Evolutionary conservation across 768 basidiomycete genomes (phyloP).

Genomic region (Amyloporia xantha): DNA sequence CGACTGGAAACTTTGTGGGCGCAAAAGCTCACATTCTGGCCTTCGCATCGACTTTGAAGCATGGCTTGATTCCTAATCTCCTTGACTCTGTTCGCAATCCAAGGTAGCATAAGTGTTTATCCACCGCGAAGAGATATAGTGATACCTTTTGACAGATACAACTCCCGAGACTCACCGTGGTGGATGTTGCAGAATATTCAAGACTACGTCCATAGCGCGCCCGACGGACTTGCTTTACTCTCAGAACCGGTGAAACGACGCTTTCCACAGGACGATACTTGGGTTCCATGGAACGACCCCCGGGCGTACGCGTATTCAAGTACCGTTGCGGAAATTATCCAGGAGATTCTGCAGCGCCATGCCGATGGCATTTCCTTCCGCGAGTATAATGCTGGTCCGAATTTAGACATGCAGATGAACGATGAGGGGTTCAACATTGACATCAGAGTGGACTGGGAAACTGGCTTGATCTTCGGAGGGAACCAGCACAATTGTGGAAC

Average conservation of each 20-base stretch:
- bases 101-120: conserved; percentile 39
- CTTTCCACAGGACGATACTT: conserved; percentile 90
- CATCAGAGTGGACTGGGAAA: conserved; percentile 93
- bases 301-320: conserved; percentile 76
- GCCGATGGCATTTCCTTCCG: conserved; percentile 89
- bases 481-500: conserved; percentile 84
- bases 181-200: conserved; percentile 99
- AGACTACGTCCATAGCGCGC: conserved; percentile 80
- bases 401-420: conserved; percentile 96
- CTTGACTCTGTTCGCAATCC: conserved; percentile 85
- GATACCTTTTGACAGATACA: conserved; percentile 49
- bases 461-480: conserved; percentile 85
- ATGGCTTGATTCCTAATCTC: conserved; percentile 94
- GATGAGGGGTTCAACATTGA: conserved; percentile 90
- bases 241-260: conserved; percentile 82
- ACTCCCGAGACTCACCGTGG: conserved; percentile 97
- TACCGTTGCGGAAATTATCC: conserved; percentile 89
- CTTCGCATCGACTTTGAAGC: conserved; percentile 89
- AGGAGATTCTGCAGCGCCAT: conserved; percentile 94
- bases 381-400: conserved; percentile 94
- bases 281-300: conserved; percentile 87
- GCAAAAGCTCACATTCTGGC: conserved; percentile 89
- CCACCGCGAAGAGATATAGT: neutral
- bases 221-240: conserved; percentile 77
- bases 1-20: conserved; percentile 82